phyloP scores from a whole-genome alignment of 1,284 basidiomycete genomes.

The Apiotrichum montevideense region DNA sequence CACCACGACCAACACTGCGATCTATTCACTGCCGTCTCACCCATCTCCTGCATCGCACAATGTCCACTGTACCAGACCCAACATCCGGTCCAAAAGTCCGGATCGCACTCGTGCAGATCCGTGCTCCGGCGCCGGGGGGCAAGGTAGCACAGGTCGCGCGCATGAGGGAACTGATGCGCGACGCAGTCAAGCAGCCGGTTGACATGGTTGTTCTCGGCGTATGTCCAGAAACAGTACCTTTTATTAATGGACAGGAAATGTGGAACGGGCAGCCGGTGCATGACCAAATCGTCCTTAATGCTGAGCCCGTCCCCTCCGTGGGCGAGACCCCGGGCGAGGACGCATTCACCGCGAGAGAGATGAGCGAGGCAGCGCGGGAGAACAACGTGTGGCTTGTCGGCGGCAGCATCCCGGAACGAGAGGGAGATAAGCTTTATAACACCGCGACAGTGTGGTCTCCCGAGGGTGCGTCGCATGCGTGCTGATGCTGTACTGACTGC shows the following conservation, averaged over 20 bases:
- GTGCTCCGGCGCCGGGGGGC: not conserved
- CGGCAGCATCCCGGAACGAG: constrained; percentile 73
- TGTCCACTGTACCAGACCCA: no score
- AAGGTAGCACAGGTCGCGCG: not conserved
- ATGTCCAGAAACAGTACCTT: not conserved
- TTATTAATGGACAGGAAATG: constrained; percentile 12
- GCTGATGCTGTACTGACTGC: not conserved
- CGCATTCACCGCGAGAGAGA: constrained; percentile 60
- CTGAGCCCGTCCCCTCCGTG: constrained; percentile 8
- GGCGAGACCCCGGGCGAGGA: constrained; percentile 4
- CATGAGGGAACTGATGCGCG: constrained; percentile 11
- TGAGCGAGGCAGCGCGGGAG: constrained; percentile 70
- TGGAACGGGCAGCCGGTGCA: constrained; percentile 9
- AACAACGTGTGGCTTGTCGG: constrained; percentile 73
- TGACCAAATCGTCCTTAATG: constrained; percentile 4
- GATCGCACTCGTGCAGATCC: constrained; percentile 14
- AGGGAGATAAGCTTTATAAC: constrained; percentile 64
- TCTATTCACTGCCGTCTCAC: no score
- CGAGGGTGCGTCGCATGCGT: constrained; percentile 51
- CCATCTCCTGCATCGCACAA: no score
- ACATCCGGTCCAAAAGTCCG: no score
- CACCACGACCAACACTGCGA: no score
- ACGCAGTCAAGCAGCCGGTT: constrained; percentile 7
- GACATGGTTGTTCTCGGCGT: constrained; percentile 14
- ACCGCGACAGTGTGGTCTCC: constrained; percentile 79